Percentiles rank a stretch among this genome's conserved stretches.
These are phyloP conservation scores for Silene latifolia DNA, from an alignment of 148 eudicot species.

Conservation along the genomic window DNA sequence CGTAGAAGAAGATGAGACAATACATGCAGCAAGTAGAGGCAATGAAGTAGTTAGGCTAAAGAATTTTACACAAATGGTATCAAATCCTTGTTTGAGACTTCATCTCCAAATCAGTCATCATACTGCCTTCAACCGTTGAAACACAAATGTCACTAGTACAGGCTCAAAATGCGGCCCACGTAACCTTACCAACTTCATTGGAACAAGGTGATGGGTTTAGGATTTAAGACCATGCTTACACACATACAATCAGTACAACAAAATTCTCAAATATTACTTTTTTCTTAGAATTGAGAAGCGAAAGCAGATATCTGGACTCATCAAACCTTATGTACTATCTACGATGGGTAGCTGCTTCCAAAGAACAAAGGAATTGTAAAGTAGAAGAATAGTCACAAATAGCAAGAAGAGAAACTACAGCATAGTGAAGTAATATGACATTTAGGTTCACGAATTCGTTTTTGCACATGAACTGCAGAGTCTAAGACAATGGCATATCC, in stretches of 20 bases:
- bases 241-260: not conserved
- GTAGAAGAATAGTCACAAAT: not conserved
- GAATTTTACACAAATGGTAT: not conserved
- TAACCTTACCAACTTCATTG: not conserved
- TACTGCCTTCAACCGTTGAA: not conserved
- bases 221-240: not conserved
- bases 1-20: not conserved
- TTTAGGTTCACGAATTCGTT: not conserved
- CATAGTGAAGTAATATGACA: not conserved
- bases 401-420: not conserved
- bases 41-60: not conserved
- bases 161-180: not conserved
- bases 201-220: not conserved
- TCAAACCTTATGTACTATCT: not conserved
- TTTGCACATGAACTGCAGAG: not conserved
- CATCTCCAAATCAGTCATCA: too few relatives aligned
- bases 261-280: not conserved
- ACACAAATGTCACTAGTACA: not conserved
- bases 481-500: not conserved
- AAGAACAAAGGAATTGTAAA: conserved; percentile 1
- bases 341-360: not conserved
- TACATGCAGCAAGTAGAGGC: too few relatives aligned
- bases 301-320: not conserved
- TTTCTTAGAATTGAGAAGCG: not conserved
- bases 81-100: too few relatives aligned